Base-by-base conservation (phyloP, 176 grass and related monocot species). In the Triticum dicoccoides region DNA sequence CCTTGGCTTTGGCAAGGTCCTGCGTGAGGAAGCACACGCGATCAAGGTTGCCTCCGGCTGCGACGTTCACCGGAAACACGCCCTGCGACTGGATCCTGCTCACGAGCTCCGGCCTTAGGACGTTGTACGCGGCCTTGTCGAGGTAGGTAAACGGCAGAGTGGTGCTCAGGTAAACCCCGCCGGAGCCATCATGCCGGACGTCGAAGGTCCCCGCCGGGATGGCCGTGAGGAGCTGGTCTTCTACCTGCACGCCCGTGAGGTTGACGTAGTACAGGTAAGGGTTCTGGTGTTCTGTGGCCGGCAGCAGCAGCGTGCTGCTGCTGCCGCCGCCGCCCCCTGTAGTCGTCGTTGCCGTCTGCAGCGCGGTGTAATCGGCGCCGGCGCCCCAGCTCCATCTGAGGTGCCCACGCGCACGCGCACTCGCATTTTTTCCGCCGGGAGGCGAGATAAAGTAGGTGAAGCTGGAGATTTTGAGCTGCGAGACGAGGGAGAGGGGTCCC, bases 91-190 rank as follows among this genome's bases (percentile, higher is more conserved):
- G 15, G 24, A 58, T 51, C 51, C 5, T 64, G 38, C 63, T 3
- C 8, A 25, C 44, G 11, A 78, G 4, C 3, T 44, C 27, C 17
- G 25, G 3, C 6, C 25, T 51, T 11, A 58, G 35, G 5, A 77
- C 42, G 24, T 27, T 6, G 73, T 88, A 88, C 11, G 71, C 86
- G 9, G 21, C 41, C 38, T 67, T 32, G 7, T 83, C 58, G n/a
- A 83, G 80, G 86, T 30, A 83, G 34, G 80, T 88, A 6, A 68
- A 29, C 0, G 86, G 80, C 4, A 30, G 4, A 24, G 76, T 80
- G 9, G 80, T 88, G 51, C 80, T 76, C 3, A 88, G 6, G 70
- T 68, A n/a, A 24, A 83, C 79, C 5, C 86, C 86, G 21, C 86
- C 68, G 24, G 69, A 65, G 11, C 79, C 86, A 34, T 83, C 14